phyloP scores from a whole-genome alignment of 177 flowering plant species.

The Tripterygium wilfordii region DNA sequence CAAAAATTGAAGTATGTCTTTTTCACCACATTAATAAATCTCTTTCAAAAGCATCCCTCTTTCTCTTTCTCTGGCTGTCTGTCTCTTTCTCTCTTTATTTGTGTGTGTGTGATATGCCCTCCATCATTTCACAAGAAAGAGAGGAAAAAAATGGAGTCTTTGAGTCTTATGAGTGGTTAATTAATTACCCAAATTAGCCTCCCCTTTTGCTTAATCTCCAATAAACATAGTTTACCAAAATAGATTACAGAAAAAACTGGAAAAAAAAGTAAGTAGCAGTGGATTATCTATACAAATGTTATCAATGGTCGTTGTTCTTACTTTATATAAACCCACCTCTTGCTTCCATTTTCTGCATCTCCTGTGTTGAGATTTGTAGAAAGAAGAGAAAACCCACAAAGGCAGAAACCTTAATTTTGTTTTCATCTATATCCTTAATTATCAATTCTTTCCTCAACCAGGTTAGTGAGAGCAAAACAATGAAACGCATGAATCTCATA shows the following conservation, averaged over 20 bases:
- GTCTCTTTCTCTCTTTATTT: not conserved
- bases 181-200: constrained; percentile 21
- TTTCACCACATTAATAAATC: constrained; percentile 23
- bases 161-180: constrained; percentile 11
- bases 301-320: constrained; percentile 16
- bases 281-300: not conserved
- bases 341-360: constrained; percentile 41
- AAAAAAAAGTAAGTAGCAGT: not conserved
- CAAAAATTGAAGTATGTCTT: too few relatives aligned
- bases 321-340: constrained; percentile 34
- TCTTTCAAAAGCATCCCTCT: constrained; percentile 25
- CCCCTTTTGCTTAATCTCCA: constrained; percentile 12
- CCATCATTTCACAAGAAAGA: constrained; percentile 5
- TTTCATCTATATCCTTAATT: too few relatives aligned
- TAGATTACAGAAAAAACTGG: not conserved
- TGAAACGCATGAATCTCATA: constrained; percentile 8
- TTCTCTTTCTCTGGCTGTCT: constrained; percentile 17
- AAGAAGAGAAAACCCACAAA: constrained; percentile 8
- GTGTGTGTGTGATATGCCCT: too few relatives aligned
- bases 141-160: constrained; percentile 9
- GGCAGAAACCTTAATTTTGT: constrained; percentile 13
- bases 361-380: constrained; percentile 6
- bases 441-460: constrained; percentile 14
- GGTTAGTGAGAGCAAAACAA: constrained; percentile 17
- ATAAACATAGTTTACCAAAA: constrained; percentile 2